Conservation (phyloP, 192 early-diverging fungal species). For the Entomortierella beljakovae region DNA sequence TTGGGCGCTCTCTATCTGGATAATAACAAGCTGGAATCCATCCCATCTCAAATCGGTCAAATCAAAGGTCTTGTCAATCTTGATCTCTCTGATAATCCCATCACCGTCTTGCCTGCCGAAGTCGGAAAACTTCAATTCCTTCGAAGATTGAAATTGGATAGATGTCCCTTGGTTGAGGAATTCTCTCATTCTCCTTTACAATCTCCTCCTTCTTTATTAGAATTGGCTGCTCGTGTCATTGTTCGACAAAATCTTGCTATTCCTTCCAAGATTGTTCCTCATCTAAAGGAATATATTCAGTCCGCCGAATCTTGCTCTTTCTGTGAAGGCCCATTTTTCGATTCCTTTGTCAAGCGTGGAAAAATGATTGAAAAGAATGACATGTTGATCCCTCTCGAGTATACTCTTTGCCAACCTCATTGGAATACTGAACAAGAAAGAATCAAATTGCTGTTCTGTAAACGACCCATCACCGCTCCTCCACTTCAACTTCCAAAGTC, state of each 20-base stretch:
- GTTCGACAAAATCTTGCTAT: slow-evolving; percentile 74
- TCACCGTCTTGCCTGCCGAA: slow-evolving; percentile 77
- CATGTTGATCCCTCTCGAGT: slow-evolving; percentile 70
- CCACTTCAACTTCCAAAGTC: no score
- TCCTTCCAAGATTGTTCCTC: slow-evolving; percentile 56
- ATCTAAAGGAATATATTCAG: slow-evolving; percentile 75
- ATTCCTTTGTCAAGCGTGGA: slow-evolving; percentile 65
- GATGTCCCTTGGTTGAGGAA: slow-evolving; percentile 63
- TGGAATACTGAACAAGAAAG: slow-evolving; percentile 82
- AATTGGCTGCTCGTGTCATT: slow-evolving; percentile 80
- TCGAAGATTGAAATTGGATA: slow-evolving; percentile 66
- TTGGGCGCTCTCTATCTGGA: slow-evolving; percentile 72
- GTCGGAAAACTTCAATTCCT: slow-evolving; percentile 76
- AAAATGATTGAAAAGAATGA: slow-evolving; percentile 72
- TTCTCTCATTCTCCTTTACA: slow-evolving; percentile 56
- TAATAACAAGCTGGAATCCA: slow-evolving; percentile 65
- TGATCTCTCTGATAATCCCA: slow-evolving; percentile 75
- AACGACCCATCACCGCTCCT: slow-evolving; percentile 70
- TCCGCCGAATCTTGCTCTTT: slow-evolving; percentile 72
- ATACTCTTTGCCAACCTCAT: slow-evolving; percentile 79
- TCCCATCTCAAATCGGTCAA: slow-evolving; percentile 76
- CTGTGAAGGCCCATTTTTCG: slow-evolving; percentile 86
- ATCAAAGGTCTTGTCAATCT: slow-evolving; percentile 70
- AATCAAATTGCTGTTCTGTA: slow-evolving; percentile 70
- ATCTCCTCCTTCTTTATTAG: slow-evolving; percentile 75